phyloP scores from a whole-genome alignment of 805 yeast species.

The Candida maesae region DNA sequence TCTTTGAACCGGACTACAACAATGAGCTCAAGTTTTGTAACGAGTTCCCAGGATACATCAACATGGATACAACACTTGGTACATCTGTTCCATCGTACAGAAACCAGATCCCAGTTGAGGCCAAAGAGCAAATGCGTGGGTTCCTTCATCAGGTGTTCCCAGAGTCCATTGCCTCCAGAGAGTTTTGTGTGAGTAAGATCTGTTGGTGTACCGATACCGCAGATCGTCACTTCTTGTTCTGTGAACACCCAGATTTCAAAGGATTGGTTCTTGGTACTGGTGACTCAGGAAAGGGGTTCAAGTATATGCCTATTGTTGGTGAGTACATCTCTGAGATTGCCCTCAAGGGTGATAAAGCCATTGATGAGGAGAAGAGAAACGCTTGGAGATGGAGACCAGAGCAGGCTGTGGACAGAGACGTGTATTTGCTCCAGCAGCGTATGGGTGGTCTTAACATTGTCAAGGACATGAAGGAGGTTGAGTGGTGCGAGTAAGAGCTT shows the following conservation, averaged over 20 bases:
- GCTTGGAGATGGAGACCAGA: constrained; percentile 36
- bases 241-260: constrained; percentile 27
- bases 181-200: constrained; percentile 27
- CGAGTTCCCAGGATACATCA: constrained; percentile 36
- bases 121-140: constrained; percentile 28
- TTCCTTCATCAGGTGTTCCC: constrained; percentile 32
- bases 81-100: constrained; percentile 29
- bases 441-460: constrained; percentile 29
- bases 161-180: constrained; percentile 23
- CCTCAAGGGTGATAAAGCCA: constrained; percentile 25
- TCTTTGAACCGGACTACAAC: constrained; percentile 36
- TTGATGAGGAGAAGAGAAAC: constrained; percentile 23
- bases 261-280: constrained; percentile 30
- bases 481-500: constrained; percentile 12
- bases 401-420: constrained; percentile 22
- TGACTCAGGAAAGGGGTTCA: constrained; percentile 35
- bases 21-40: constrained; percentile 35
- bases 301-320: constrained; percentile 32
- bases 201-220: constrained; percentile 37
- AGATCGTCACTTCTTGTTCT: constrained; percentile 29
- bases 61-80: constrained; percentile 11
- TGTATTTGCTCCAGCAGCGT: constrained; percentile 24
- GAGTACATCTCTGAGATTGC: constrained; percentile 30
- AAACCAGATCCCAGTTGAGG: constrained; percentile 29
- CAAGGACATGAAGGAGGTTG: constrained; percentile 26